Conservation (phyloP, 345 rosid species). For the Populus nigra region DNA sequence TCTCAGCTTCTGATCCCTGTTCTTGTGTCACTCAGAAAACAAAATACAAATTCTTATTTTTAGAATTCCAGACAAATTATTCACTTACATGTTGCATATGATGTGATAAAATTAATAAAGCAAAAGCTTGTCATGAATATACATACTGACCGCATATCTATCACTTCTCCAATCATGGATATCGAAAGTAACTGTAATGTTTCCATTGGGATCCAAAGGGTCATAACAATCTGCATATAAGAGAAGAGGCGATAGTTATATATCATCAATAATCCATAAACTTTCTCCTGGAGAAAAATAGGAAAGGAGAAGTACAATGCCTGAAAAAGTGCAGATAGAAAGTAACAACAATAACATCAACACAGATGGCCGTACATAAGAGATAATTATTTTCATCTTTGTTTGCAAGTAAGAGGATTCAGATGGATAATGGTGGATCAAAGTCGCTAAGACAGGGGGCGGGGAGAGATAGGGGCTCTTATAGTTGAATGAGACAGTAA, state of each 20-base stretch:
- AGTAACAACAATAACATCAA: slow-evolving; percentile 13
- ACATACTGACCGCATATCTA: slow-evolving; percentile 51
- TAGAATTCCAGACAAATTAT: neutral
- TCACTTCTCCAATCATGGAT: slow-evolving; percentile 33
- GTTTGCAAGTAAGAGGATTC: neutral
- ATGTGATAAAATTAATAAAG: too few species aligned
- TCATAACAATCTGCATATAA: slow-evolving; percentile 54
- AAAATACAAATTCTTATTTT: too few species aligned
- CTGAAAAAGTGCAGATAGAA: slow-evolving; percentile 36
- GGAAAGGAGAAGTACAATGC: slow-evolving; percentile 19
- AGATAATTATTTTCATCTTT: slow-evolving; percentile 18
- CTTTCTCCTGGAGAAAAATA: neutral
- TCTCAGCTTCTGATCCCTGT: neutral
- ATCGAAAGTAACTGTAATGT: slow-evolving; percentile 51
- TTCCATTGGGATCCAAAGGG: slow-evolving; percentile 60
- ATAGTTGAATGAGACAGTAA: slow-evolving; percentile 9
- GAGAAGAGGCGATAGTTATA: neutral
- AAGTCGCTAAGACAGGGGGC: neutral
- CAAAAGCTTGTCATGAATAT: neutral
- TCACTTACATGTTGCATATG: neutral
- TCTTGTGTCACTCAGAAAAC: neutral
- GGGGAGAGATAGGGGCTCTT: neutral
- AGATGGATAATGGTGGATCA: neutral
- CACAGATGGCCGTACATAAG: slow-evolving; percentile 1
- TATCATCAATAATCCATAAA: neutral